Base-by-base conservation (phyloP, 2,329 filamentous ascomycete species). In the Fusarium coffeatum region DNA sequence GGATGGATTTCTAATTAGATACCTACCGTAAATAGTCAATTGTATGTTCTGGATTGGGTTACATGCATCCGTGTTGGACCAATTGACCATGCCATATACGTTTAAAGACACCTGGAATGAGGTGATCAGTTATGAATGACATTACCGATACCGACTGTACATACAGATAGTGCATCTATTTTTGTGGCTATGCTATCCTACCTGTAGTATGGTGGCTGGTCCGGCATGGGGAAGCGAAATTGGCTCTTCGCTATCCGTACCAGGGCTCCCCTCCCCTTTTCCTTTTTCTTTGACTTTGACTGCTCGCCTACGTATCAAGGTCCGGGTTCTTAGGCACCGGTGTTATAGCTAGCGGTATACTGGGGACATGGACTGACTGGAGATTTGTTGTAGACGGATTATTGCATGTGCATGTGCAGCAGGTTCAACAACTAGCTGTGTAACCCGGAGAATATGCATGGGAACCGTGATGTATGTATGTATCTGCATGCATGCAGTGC, bases 191-290 rank as follows among this genome's bases (percentile, higher is more conserved):
- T 64, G 53, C 56, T 62, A 45, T 69, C 51, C 66, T 54, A 55
- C 69, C 63, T 64, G 55, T 68, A 64, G 46, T 49, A 46, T 49
- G 28, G 56, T 69, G 62, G 57, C 61, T 68, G 51, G 66, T 48
- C 62, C 58, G 41, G 47, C 49, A 69, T 65, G 67, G 68, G 41
- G 64, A 74, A 74, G 72, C 72, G 72, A 74, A 50, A 74, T 74
- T 74, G 66, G 62, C 48, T 34, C 25, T 13, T 27, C 18, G 34
- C 34, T 37, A 34, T 34, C 32, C 16, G 32, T 34, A n/a, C 32
- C 34, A 27, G 25, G 30, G 30, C 49, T n/a, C 48, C 22, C 27
- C 51, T 59, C 66, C 58, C 49, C 43, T 64, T 72, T 71, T 43
- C 49, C 43, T 64, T 72, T 71, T 43, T 40, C 46, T 34, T 37